Evolutionary conservation across 495 filamentous ascomycete species (phyloP).

Genomic region (Hamigera avellanea): DNA sequence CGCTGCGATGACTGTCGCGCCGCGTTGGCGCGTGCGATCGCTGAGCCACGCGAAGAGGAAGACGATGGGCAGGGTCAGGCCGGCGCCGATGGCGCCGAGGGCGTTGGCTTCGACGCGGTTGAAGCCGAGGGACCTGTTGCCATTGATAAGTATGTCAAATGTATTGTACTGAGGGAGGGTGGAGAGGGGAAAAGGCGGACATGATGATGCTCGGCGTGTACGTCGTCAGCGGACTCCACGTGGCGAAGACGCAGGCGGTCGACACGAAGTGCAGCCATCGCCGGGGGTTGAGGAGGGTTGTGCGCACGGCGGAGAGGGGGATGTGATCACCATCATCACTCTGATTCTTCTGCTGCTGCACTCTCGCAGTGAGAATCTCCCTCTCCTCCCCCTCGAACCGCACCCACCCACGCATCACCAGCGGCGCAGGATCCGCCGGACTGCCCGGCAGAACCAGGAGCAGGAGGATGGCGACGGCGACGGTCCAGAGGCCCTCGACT

Average conservation of each 20-base stretch:
- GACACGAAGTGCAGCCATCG: too few species aligned
- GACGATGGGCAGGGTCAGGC: too few species aligned
- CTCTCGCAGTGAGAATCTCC: too few species aligned
- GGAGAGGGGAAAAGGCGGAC: not conserved
- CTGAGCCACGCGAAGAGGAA: constrained; percentile 20
- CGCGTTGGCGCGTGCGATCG: constrained; percentile 11
- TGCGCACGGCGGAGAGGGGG: not conserved
- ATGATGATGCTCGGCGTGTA: not conserved
- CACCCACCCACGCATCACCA: not conserved
- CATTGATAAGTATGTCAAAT: constrained; percentile 3
- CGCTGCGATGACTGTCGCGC: constrained; percentile 14
- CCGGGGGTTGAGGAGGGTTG: too few species aligned
- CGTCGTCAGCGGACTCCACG: too few species aligned
- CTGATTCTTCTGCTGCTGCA: too few species aligned
- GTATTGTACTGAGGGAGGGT: constrained; percentile 10
- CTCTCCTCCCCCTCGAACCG: not conserved
- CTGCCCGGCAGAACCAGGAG: constrained; percentile 12
- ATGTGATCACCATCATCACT: too few species aligned
- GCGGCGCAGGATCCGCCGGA: not conserved
- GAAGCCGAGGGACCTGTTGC: constrained; percentile 16
- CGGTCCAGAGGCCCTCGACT: constrained; percentile 39
- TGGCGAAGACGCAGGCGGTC: too few species aligned
- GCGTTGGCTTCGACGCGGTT: constrained; percentile 18
- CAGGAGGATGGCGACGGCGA: constrained; percentile 23
- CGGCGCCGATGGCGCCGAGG: constrained; percentile 20